phyloP scores from a whole-genome alignment of 2,329 filamentous ascomycete species.

The Aspergillus sp. region DNA sequence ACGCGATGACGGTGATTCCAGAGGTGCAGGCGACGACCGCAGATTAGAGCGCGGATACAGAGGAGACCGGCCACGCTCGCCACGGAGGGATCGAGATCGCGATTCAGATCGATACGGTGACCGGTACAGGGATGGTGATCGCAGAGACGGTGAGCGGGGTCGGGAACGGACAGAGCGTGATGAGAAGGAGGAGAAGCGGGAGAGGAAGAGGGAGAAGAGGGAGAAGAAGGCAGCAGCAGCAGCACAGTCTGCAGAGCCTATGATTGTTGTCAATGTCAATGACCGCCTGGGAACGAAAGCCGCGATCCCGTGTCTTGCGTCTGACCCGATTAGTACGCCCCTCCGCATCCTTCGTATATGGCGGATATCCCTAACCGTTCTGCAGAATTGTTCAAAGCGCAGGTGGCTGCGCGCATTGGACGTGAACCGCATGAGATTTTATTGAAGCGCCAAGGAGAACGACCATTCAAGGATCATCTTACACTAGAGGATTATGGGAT shows the following conservation, averaged over 20 bases:
- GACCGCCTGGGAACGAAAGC: slow-evolving; percentile 95
- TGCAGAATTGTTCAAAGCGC: slow-evolving; percentile 71
- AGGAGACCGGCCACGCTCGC: slow-evolving; percentile 26
- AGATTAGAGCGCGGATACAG: slow-evolving; percentile 50
- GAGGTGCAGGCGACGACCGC: slow-evolving; percentile 37
- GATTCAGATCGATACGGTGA: slow-evolving; percentile 22
- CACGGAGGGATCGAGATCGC: slow-evolving; percentile 27
- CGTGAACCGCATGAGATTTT: slow-evolving; percentile 86
- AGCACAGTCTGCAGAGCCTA: slow-evolving; percentile 56
- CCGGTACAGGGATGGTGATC: slow-evolving; percentile 12
- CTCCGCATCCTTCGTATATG: not conserved
- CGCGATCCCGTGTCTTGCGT: slow-evolving; percentile 79
- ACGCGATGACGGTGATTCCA: slow-evolving; percentile 42
- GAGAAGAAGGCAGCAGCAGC: slow-evolving; percentile 32
- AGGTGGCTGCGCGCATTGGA: slow-evolving; percentile 84
- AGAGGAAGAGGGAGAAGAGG: slow-evolving; percentile 38
- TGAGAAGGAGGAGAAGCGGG: slow-evolving; percentile 20
- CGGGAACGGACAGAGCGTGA: slow-evolving; percentile 12
- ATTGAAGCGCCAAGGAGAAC: slow-evolving; percentile 82
- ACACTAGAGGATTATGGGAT: slow-evolving; percentile 90
- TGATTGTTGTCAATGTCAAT: slow-evolving; percentile 92
- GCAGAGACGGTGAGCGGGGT: slow-evolving; percentile 20
- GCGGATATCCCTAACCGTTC: slow-evolving; percentile 3
- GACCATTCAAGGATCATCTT: slow-evolving; percentile 87
- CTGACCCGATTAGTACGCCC: slow-evolving; percentile 62